Conservation (phyloP, 768 basidiomycete genomes). For the Termitomyces sp. region DNA sequence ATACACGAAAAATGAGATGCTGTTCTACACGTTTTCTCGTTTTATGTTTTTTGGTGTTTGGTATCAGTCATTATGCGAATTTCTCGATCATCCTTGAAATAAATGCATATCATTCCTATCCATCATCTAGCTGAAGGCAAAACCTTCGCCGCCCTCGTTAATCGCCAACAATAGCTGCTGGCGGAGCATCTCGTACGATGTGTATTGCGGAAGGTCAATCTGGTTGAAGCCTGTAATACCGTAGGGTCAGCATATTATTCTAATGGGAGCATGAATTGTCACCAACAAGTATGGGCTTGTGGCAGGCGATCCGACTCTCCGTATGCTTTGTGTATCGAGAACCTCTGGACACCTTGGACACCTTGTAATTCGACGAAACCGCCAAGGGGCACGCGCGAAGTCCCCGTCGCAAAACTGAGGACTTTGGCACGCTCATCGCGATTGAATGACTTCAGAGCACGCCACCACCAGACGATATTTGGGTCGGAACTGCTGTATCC, state of each 20-base stretch:
- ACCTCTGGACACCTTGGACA: conserved; percentile 89
- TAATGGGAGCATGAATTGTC: not conserved
- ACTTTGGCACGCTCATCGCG: conserved; percentile 97
- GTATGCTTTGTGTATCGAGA: conserved; percentile 94
- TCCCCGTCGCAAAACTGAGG: conserved; percentile 92
- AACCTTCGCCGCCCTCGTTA: conserved; percentile 94
- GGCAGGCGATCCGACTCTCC: conserved; percentile 80
- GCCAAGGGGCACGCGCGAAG: conserved; percentile 88
- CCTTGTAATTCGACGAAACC: conserved; percentile 96
- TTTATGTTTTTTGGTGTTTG: conserved; percentile 4
- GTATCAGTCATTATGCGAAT: conserved; percentile 12
- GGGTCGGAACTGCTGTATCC: conserved; percentile 87
- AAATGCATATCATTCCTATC: conserved; percentile 26
- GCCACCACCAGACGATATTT: conserved; percentile 99
- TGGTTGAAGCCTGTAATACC: conserved; percentile 83
- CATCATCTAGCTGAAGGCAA: conserved; percentile 62
- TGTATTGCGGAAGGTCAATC: conserved; percentile 91
- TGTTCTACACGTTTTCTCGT: conserved; percentile 13
- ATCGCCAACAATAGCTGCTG: conserved; percentile 88
- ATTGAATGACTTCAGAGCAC: conserved; percentile 94
- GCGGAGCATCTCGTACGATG: conserved; percentile 94
- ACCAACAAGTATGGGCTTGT: conserved; percentile 86
- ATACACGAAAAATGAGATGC: conserved; percentile 16
- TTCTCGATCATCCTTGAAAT: not conserved
- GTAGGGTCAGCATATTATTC: conserved; percentile 11